Conservation (phyloP, 495 filamentous ascomycete genomes). For the Podospora bellae-mahoneyi region DNA sequence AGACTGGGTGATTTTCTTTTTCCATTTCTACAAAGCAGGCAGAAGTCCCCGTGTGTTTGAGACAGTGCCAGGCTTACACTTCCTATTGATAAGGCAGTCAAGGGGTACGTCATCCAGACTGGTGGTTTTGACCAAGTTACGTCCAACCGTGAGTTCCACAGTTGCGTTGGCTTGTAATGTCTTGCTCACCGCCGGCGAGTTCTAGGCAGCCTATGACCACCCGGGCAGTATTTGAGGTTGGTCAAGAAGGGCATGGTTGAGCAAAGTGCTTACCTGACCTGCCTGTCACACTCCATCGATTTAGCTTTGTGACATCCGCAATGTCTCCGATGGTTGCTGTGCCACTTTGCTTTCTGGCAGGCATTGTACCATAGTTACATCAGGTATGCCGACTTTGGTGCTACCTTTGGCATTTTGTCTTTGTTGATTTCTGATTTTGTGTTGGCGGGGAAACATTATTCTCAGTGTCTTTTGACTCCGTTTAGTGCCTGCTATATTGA, state of each 20-base stretch:
- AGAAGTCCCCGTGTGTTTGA: neutral
- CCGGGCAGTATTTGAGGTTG: neutral
- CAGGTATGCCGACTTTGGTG: neutral
- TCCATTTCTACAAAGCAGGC: neutral
- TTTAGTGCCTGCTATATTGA: neutral
- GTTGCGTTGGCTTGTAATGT: neutral
- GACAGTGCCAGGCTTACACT: neutral
- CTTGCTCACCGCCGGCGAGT: neutral
- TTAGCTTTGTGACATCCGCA: neutral
- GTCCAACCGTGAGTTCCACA: neutral
- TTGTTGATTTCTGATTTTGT: neutral
- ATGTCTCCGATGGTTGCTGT: neutral
- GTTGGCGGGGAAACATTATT: neutral
- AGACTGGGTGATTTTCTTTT: neutral
- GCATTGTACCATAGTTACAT: neutral
- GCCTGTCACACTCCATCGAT: neutral
- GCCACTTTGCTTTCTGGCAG: neutral
- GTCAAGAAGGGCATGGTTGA: neutral
- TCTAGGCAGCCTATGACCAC: neutral
- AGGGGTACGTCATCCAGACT: neutral
- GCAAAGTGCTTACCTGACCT: neutral
- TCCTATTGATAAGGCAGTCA: neutral
- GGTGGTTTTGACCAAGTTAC: neutral
- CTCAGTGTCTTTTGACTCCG: neutral
- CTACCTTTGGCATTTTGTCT: neutral